Base-by-base conservation (phyloP, 2,329 filamentous ascomycete genomes). In the Ophiocordyceps sinensis region DNA sequence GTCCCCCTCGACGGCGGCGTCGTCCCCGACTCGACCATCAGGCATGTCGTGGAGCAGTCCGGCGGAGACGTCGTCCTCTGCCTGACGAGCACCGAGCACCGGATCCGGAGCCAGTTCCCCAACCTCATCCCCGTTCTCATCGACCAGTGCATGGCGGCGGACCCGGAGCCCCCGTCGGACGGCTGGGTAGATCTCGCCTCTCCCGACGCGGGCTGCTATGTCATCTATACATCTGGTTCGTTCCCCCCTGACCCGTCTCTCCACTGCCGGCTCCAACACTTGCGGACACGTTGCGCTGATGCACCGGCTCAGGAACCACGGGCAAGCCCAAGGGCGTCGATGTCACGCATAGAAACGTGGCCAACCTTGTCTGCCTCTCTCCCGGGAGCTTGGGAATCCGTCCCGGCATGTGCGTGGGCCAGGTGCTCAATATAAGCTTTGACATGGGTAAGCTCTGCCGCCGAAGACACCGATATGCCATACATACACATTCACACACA, bases 251-350 rank as follows among this genome's bases (percentile, higher is more conserved):
- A 15, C 23, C 8, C 4, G 13, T 37, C 28, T 14, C 28, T 26
- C 21, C 5, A n/a, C 3, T 37, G 14, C 11, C n/a, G 21, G 36
- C n/a, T 28, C 15, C n/a, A n/a, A 10, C 28, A 7, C 21, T n/a
- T 17, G 14, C 14, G 14, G 32, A 34, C 17, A 28, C 11, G 11
- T 30, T 10, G 28, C 37, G 36, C 42, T 43, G 35, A 43, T 37
- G 15, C 32, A 17, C 11, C 9, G 11, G 21, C 17, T 32, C 42
- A 64, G 61, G 61, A 32, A 77, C 72, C 13, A 77, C 73, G 0
- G 73, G 72, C 6, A 64, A 63, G 21, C 73, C 73, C 2, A 77
- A 77, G 49, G 73, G 73, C 1, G 73, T 77, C 9, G 70, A 77
- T 51, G 64, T 77, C 19, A 67, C 64, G 15, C 75, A 79, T 44